Evolutionary conservation across 345 rosid genomes (phyloP).

Genomic region (Psidium guajava): DNA sequence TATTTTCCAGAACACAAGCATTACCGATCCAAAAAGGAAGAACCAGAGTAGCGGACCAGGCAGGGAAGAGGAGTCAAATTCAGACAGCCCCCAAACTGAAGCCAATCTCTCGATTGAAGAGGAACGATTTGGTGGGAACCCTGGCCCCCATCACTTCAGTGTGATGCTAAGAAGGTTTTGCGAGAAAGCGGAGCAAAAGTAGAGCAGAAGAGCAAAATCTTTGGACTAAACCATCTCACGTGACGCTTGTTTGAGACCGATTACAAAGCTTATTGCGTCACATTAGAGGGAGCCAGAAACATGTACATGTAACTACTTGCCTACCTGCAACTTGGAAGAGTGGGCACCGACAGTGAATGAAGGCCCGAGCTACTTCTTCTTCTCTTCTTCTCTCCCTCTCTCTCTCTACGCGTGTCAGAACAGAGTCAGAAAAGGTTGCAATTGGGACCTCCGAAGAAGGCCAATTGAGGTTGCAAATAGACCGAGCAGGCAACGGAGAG

Average conservation of each 20-base stretch:
- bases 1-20: background rate
- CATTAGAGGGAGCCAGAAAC: background rate
- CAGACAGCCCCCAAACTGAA: too few relatives aligned
- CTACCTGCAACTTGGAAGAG: background rate
- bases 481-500: too few relatives aligned
- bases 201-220: too few relatives aligned
- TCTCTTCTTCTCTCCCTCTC: background rate
- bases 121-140: background rate
- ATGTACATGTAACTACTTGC: background rate
- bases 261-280: background rate
- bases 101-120: background rate
- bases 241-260: background rate
- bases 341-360: background rate
- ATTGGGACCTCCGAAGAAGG: too few relatives aligned
- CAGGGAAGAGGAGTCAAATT: background rate
- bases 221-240: too few relatives aligned
- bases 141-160: background rate
- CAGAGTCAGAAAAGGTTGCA: background rate
- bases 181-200: background rate
- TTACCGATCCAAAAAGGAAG: background rate
- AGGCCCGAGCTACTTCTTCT: background rate
- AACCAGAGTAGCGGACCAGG: background rate
- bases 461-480: too few relatives aligned
- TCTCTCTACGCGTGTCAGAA: background rate
- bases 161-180: background rate